Evolutionary conservation across 2,329 filamentous ascomycete genomes (phyloP), one percentile per base, ranked within the genome.

Genomic region (Calonectria pseudoreteaudii): DNA sequence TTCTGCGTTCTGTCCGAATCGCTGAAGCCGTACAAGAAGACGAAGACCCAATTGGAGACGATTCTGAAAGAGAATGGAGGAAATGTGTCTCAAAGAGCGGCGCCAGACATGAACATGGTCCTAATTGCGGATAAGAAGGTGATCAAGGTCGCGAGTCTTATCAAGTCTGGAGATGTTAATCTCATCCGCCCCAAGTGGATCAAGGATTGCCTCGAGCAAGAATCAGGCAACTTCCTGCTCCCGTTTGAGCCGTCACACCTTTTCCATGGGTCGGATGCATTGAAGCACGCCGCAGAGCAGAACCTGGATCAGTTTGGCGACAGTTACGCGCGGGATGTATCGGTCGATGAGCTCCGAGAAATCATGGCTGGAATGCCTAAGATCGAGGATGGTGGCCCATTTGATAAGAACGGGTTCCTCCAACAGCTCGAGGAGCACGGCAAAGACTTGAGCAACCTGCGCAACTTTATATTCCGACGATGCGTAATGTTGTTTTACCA

Each of bases 1-100:
- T 98, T 98, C 82, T 97, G 92, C 85, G 90, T 98, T 26, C 90
- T 98, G 81, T 96, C 94, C 2, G 95, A 97, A 67, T 92, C 93
- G 34, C 82, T 89, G 1, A 88, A 90, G 52, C 94, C 95, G 0
- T 85, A 87, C 30, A 97, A 94, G 84, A 95, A 92, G 82, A 90
- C 90, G 8, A 98, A 98, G 83, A 87, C 90, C 0, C 93, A 97
- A 75, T 86, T 99, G 1, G 96, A 98, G 83, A 87, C 91, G 11
- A 84, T 98, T 1, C 90, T 98, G 79, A 98, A 97, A 83, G 90
- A 92, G 7, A 92, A 98, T 74, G 96, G 96, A 4, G 97, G 95
- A 8, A 91, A 86, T 13, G 89, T 98, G 38, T 93, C 93, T 10
- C 95, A 98, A 82, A 93, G 92, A 14, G 90, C 95, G 9, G 90